phyloP scores from a whole-genome alignment of 371 early-diverging fungal species.

The Mucor plumbeus region DNA sequence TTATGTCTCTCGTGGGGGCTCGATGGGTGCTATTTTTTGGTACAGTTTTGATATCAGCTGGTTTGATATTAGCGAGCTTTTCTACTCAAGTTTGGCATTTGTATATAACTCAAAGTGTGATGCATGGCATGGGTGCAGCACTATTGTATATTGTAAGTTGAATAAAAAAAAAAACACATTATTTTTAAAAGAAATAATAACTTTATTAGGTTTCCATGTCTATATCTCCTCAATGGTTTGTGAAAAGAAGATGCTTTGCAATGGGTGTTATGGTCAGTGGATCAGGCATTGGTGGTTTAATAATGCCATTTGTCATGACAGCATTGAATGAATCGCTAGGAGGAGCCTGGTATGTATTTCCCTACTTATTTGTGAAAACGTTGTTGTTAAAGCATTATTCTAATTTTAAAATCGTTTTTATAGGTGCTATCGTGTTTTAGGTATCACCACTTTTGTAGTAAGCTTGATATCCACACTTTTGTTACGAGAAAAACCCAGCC shows the following conservation, averaged over 20 bases:
- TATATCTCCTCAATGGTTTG: conserved; percentile 81
- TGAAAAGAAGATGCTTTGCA: conserved; percentile 70
- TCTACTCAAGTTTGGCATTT: conserved; percentile 40
- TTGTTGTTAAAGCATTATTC: neutral
- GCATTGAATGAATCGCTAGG: conserved; percentile 62
- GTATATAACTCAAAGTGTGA: conserved; percentile 39
- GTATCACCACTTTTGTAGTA: conserved; percentile 53
- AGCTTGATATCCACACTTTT: conserved; percentile 40
- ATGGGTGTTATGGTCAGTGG: conserved; percentile 80
- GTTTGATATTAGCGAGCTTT: conserved; percentile 38
- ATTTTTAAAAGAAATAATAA: neutral
- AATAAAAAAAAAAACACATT: neutral
- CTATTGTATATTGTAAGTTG: conserved; percentile 24
- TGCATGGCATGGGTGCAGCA: conserved; percentile 56
- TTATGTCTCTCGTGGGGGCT: conserved; percentile 32
- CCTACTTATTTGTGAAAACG: neutral
- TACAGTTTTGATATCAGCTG: conserved; percentile 29
- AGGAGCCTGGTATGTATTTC: conserved; percentile 44
- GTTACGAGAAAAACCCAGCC: conserved; percentile 39
- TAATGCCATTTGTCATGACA: conserved; percentile 70
- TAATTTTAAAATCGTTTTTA: neutral
- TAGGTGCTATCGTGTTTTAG: conserved; percentile 59
- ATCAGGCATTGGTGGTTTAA: conserved; percentile 79
- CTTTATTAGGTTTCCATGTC: conserved; percentile 39
- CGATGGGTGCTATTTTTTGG: conserved; percentile 32